A percentile compares a stretch with the other conserved stretches of the same genome.
Conservation (phyloP, 257 asterid species). For the Nyctanthes arbortristis region DNA sequence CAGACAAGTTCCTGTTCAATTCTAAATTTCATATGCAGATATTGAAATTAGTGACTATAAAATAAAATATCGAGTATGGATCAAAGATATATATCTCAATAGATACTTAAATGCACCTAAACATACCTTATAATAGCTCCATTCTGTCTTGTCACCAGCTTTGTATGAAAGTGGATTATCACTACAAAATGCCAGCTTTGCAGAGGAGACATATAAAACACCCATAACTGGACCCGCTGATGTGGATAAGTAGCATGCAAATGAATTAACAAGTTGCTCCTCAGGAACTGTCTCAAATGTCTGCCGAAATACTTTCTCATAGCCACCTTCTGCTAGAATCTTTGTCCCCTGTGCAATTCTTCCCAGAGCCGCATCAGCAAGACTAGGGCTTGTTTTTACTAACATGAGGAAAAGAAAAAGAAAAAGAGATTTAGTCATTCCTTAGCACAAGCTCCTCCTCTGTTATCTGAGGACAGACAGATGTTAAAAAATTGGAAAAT, state of each 20-base stretch:
- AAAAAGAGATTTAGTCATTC: background rate
- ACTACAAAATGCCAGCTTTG: conserved; percentile 93
- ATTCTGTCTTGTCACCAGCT: conserved; percentile 71
- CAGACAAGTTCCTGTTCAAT: no score
- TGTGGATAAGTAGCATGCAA: conserved; percentile 91
- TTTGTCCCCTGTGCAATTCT: conserved; percentile 97
- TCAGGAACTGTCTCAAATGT: conserved; percentile 93
- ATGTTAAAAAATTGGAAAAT: background rate
- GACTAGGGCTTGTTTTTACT: conserved; percentile 98
- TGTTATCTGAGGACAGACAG: background rate
- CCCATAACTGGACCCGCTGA: conserved; percentile 99
- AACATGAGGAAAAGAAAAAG: no score
- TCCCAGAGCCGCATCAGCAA: conserved; percentile 95
- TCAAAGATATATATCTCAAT: background rate
- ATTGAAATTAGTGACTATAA: background rate
- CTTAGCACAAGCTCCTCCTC: background rate
- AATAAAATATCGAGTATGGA: background rate
- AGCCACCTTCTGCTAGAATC: conserved; percentile 97
- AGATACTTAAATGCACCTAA: conserved; percentile 6
- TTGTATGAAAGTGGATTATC: conserved; percentile 87
- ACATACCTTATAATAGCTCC: conserved; percentile 97
- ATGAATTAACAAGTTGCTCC: conserved; percentile 80
- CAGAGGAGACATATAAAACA: conserved; percentile 72
- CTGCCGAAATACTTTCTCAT: conserved; percentile 87
- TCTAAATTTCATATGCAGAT: no score